Conservation (phyloP, 306 rosid species). For the Trifolium pratense region DNA sequence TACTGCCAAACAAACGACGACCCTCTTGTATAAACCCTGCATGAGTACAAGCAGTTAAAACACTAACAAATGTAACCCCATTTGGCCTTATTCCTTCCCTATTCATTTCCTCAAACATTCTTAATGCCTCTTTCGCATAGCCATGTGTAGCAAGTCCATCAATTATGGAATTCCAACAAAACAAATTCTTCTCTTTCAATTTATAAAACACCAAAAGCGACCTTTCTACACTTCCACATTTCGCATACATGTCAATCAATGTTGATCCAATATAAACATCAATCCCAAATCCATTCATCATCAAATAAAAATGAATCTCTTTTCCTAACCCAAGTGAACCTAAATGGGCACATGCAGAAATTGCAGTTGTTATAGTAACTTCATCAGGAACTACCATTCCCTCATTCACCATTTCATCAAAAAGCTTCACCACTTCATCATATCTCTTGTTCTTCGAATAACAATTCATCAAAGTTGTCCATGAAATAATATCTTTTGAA, state of each 20-base stretch:
- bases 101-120: slow-evolving; percentile 67
- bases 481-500: slow-evolving; percentile 66
- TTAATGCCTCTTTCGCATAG: slow-evolving; percentile 54
- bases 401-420: slow-evolving; percentile 56
- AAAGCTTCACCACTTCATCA: slow-evolving; percentile 57
- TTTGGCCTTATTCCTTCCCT: slow-evolving; percentile 65
- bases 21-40: slow-evolving; percentile 79
- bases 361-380: slow-evolving; percentile 64
- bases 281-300: slow-evolving; percentile 62
- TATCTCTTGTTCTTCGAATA: slow-evolving; percentile 58
- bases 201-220: slow-evolving; percentile 77
- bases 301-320: slow-evolving; percentile 61
- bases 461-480: slow-evolving; percentile 76
- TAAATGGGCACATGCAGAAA: slow-evolving; percentile 82
- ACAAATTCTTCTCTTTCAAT: slow-evolving; percentile 63
- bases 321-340: slow-evolving; percentile 82
- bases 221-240: slow-evolving; percentile 75
- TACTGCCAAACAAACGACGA: slow-evolving; percentile 56
- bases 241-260: slow-evolving; percentile 83
- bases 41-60: slow-evolving; percentile 79
- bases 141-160: slow-evolving; percentile 84
- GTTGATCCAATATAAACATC: slow-evolving; percentile 84
- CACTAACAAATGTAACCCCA: slow-evolving; percentile 69
- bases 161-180: slow-evolving; percentile 82
- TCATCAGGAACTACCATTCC: slow-evolving; percentile 64